Percentiles rank a stretch among this genome's conserved stretches.
Evolutionary conservation across 768 basidiomycete species (phyloP).

Genomic region (Asterophora lycoperdoides): DNA sequence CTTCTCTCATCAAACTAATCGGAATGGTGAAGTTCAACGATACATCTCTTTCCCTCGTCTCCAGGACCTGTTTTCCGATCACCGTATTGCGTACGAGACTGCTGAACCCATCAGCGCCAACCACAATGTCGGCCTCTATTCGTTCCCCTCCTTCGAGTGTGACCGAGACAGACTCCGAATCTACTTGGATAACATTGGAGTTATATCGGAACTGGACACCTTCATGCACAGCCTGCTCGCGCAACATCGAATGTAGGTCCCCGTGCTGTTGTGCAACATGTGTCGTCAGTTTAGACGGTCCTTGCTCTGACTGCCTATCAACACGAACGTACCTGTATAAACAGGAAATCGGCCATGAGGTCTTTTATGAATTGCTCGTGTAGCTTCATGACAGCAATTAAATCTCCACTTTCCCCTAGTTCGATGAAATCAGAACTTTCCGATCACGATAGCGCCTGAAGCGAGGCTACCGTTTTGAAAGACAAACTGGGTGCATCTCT

Average conservation of each 20-base stretch:
- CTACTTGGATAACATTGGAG: conserved; percentile 30
- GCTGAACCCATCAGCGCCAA: conserved; percentile 56
- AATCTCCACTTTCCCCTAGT: conserved; percentile 40
- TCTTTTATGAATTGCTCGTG: conserved; percentile 43
- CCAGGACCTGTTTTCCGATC: conserved; percentile 21
- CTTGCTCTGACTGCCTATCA: background rate
- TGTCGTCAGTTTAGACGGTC: background rate
- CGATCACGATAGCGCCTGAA: background rate
- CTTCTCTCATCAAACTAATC: conserved; percentile 24
- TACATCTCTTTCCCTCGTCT: conserved; percentile 23
- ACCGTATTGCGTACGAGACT: conserved; percentile 36
- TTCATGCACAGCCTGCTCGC: conserved; percentile 39
- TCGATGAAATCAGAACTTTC: background rate
- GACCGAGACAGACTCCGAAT: conserved; percentile 30
- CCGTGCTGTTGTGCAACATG: conserved; percentile 37
- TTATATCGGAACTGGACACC: conserved; percentile 47
- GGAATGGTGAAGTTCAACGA: conserved; percentile 31
- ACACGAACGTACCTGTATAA: conserved; percentile 22
- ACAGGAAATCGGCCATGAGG: conserved; percentile 30
- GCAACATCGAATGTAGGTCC: conserved; percentile 46
- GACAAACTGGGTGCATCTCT: conserved; percentile 28
- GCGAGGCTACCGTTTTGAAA: conserved; percentile 22
- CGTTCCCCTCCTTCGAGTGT: conserved; percentile 38
- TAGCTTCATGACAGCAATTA: conserved; percentile 43
- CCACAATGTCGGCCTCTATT: conserved; percentile 47